Evolutionary conservation across 352 stramenopile species (phyloP).

Genomic region (Globisporangium ultimum): DNA sequence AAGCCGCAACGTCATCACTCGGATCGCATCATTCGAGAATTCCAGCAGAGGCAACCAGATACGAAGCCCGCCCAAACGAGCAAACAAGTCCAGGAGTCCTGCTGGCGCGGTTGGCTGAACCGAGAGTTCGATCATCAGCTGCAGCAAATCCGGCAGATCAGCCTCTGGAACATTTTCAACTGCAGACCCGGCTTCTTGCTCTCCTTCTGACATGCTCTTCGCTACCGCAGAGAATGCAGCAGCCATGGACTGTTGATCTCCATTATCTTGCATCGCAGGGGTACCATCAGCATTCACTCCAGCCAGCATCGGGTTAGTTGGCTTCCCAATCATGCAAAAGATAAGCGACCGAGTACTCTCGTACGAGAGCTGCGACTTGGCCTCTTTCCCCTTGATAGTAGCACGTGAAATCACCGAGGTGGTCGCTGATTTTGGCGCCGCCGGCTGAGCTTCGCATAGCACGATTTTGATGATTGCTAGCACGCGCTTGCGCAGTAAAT

Average conservation of each 20-base stretch:
- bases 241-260: constrained; percentile 25
- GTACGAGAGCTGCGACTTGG: constrained; percentile 77
- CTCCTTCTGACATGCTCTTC: constrained; percentile 65
- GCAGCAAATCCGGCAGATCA: constrained; percentile 72
- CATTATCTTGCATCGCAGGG: constrained; percentile 44
- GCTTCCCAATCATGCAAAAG: constrained; percentile 86
- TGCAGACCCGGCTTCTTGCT: constrained; percentile 60
- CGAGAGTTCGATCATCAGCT: constrained; percentile 76
- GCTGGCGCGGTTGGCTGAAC: constrained; percentile 65
- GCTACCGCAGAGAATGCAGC: constrained; percentile 31
- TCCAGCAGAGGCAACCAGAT: constrained; percentile 82
- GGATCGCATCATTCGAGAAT: constrained; percentile 67
- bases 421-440: constrained; percentile 27
- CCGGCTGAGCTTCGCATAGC: constrained; percentile 61
- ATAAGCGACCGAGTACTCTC: constrained; percentile 80
- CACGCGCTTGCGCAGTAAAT: constrained; percentile 57
- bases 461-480: constrained; percentile 79
- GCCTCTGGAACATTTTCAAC: constrained; percentile 73
- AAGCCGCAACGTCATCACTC: constrained; percentile 78
- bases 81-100: constrained; percentile 73
- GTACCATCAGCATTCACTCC: constrained; percentile 64
- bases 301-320: constrained; percentile 65
- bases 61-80: constrained; percentile 65
- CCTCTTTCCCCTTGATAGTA: constrained; percentile 45
- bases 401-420: constrained; percentile 55